A percentile compares a stretch with the other conserved stretches of the same genome.
Evolutionary conservation across 2,329 filamentous ascomycete genomes (phyloP).

Genomic region (Chrysoporthe deuterocubensis): DNA sequence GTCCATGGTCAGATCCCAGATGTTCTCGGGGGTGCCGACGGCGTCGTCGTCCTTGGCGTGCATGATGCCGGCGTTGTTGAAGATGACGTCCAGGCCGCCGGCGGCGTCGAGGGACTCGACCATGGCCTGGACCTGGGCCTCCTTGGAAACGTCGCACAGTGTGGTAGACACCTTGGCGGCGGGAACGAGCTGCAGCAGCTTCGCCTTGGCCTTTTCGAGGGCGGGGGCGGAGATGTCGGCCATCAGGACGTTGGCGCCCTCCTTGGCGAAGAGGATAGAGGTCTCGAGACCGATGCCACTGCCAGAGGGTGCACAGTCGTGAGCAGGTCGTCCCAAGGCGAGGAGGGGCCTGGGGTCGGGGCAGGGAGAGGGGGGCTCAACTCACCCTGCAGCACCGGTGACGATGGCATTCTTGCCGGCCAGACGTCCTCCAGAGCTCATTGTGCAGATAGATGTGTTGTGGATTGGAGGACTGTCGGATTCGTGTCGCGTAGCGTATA

Average conservation of each 20-base stretch:
- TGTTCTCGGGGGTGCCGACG: conserved; percentile 81
- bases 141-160: conserved; percentile 78
- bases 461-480: not conserved
- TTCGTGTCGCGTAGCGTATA: not conserved
- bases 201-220: conserved; percentile 75
- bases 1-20: conserved; percentile 91
- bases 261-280: conserved; percentile 83
- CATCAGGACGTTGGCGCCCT: conserved; percentile 85
- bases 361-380: conserved; percentile 28
- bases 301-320: conserved; percentile 7
- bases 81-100: conserved; percentile 89
- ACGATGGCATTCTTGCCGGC: conserved; percentile 70
- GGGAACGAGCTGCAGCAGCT: conserved; percentile 74
- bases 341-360: not conserved
- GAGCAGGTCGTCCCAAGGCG: not conserved
- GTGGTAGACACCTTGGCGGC: conserved; percentile 44
- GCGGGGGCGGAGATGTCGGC: conserved; percentile 81
- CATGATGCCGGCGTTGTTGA: conserved; percentile 99
- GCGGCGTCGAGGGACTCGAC: conserved; percentile 77
- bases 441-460: not conserved
- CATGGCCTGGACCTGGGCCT: conserved; percentile 75
- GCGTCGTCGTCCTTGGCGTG: conserved; percentile 81
- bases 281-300: conserved; percentile 95
- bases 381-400: conserved; percentile 85
- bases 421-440: conserved; percentile 49